Evolutionary conservation across 2,329 filamentous ascomycete genomes (phyloP).

Genomic region (Hymenoscyphus scutula): DNA sequence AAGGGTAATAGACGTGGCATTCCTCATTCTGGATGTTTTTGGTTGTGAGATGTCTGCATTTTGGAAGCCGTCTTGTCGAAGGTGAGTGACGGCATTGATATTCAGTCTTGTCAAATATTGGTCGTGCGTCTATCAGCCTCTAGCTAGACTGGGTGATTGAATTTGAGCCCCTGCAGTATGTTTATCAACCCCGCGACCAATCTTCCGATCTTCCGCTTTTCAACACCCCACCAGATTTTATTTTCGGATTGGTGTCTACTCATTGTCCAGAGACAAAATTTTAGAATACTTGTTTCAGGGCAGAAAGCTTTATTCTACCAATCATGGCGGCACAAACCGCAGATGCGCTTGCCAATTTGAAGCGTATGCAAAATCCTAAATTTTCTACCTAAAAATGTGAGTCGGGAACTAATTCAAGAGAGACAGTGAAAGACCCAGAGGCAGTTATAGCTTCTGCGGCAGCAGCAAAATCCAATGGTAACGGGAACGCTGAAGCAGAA

Average conservation of each 20-base stretch:
- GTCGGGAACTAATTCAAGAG: slow-evolving; percentile 14
- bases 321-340: slow-evolving; percentile 41
- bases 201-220: background rate
- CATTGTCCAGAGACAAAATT: background rate
- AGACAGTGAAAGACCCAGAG: slow-evolving; percentile 34
- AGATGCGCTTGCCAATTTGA: slow-evolving; percentile 93
- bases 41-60: slow-evolving; percentile 19
- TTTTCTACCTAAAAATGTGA: slow-evolving; percentile 6
- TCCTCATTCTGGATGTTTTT: slow-evolving; percentile 52
- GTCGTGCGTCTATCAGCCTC: slow-evolving; percentile 3
- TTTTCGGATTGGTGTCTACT: background rate
- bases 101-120: too few species aligned
- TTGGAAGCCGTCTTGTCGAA: background rate
- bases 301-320: slow-evolving; percentile 6
- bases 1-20: slow-evolving; percentile 50
- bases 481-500: slow-evolving; percentile 37
- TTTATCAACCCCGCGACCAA: background rate
- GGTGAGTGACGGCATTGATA: slow-evolving; percentile 14
- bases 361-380: slow-evolving; percentile 54
- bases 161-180: background rate
- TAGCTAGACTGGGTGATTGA: too few species aligned
- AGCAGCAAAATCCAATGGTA: slow-evolving; percentile 29
- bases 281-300: background rate
- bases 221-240: background rate
- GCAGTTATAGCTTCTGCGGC: slow-evolving; percentile 31